Evolutionary conservation across 2,329 filamentous ascomycete species (phyloP).

Genomic region (Pyrenochaeta sp.): DNA sequence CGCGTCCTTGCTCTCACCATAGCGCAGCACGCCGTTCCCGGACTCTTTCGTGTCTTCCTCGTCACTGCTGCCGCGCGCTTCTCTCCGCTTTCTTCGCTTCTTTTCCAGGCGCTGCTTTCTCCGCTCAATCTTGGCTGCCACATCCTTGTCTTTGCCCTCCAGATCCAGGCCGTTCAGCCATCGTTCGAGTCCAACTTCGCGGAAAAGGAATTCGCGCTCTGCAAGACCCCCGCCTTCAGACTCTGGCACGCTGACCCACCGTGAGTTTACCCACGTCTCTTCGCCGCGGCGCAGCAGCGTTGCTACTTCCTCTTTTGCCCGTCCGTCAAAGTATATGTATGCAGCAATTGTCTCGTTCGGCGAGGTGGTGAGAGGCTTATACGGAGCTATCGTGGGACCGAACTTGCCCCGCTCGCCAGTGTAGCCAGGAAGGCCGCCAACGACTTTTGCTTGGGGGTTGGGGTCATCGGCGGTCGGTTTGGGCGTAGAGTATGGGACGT

Average conservation of each 20-base stretch:
- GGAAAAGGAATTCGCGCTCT: conserved; percentile 95
- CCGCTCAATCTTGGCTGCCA: conserved; percentile 78
- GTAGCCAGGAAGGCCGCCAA: conserved; percentile 72
- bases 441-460: conserved; percentile 81
- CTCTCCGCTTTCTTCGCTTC: conserved; percentile 80
- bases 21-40: conserved; percentile 73
- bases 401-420: conserved; percentile 61
- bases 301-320: conserved; percentile 94
- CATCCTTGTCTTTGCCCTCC: conserved; percentile 79
- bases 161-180: conserved; percentile 97
- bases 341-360: conserved; percentile 97
- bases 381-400: conserved; percentile 73
- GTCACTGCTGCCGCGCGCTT: conserved; percentile 59
- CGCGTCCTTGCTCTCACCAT: conserved; percentile 77
- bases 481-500: conserved; percentile 91
- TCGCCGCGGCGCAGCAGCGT: conserved; percentile 91
- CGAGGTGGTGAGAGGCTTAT: conserved; percentile 90
- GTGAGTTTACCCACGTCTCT: conserved; percentile 98
- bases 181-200: conserved; percentile 92
- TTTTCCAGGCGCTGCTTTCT: conserved; percentile 77
- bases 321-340: conserved; percentile 98
- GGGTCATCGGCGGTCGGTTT: conserved; percentile 80
- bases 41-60: conserved; percentile 51
- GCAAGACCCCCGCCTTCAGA: conserved; percentile 92
- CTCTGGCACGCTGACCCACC: conserved; percentile 94